Evolutionary conservation across 2,329 filamentous ascomycete species (phyloP), one percentile per base, ranked within the genome.

Genomic region (Trichoderma sp.): DNA sequence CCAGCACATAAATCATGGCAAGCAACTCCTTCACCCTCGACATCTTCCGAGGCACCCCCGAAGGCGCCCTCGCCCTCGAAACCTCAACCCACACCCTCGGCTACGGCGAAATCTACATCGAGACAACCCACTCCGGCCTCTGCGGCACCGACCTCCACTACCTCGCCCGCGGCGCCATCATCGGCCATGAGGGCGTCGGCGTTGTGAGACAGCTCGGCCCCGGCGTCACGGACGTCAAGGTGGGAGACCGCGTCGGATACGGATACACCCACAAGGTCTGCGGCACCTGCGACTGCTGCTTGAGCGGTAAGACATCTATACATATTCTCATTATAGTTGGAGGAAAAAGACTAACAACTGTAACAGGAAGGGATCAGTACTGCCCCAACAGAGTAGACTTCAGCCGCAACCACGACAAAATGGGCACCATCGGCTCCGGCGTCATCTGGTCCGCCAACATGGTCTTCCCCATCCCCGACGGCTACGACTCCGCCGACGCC

Each of bases 241-340:
- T 61, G 19, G 58, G 58, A 11, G 58, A 61, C 24, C 58, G 58
- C 58, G 58, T 61, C 19, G 58, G 58, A n/a, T 61, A 33, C 24
- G 58, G 58, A 13, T 61, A 61, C 16, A 61, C 58, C 16, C 58
- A 61, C 58, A 61, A 61, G 37, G 58, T 61, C 37, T 61, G 58
- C 58, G 58, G 58, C 40, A 61, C 10, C n/a, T 61, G 58, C 14
- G 37, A 61, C 4, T 61, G 37, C n/a, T 61, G 58, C n/a, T 33
- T 61, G 19, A 49, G 37, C 19, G 58, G 58, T 60, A 19, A 31
- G 37, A 14, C 14, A 43, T 43, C 24, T 5, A 31, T 60, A 16
- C 10, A 59, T 59, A 29, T 40, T 27, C 35, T 43, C 35, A 27
- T 27, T 27, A 2, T 31, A 31, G 3, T 7, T 31, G 29, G 8